phyloP scores from a whole-genome alignment of 805 yeast genomes.

The Hanseniaspora taiwanica region DNA sequence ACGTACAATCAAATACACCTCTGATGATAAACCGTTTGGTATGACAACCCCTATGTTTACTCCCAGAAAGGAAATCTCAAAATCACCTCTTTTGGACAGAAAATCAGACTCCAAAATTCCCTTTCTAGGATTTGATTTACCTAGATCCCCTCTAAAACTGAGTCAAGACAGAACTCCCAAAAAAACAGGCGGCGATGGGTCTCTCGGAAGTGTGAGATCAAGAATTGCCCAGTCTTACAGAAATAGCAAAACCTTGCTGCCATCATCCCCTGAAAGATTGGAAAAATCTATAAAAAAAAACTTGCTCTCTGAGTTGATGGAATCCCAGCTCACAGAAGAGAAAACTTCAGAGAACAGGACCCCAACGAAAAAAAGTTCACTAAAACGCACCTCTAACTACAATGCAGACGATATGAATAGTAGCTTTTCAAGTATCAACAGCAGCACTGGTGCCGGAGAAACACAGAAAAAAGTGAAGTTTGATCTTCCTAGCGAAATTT shows the following conservation, averaged over 20 bases:
- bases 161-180: too few species aligned
- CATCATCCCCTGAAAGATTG: background rate
- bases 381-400: conserved; percentile 12
- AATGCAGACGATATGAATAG: too few species aligned
- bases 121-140: conserved; percentile 15
- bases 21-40: too few species aligned
- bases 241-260: background rate
- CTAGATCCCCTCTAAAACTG: conserved; percentile 19
- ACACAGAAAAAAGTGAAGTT: too few species aligned
- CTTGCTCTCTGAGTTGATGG: conserved; percentile 9
- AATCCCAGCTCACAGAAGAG: conserved; percentile 3
- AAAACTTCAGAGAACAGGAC: conserved; percentile 1
- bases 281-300: conserved; percentile 6
- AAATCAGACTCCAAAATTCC: conserved; percentile 10
- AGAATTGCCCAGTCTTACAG: background rate
- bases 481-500: too few species aligned
- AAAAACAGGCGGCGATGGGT: too few species aligned
- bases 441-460: too few species aligned
- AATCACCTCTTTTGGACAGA: conserved; percentile 11
- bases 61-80: conserved; percentile 19
- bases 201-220: background rate
- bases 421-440: too few species aligned
- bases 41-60: conserved; percentile 9
- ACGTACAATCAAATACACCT: too few species aligned
- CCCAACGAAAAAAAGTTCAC: conserved; percentile 9